Evolutionary conservation across 805 yeast species (phyloP).

Genomic region (Nakazawaea holstii): DNA sequence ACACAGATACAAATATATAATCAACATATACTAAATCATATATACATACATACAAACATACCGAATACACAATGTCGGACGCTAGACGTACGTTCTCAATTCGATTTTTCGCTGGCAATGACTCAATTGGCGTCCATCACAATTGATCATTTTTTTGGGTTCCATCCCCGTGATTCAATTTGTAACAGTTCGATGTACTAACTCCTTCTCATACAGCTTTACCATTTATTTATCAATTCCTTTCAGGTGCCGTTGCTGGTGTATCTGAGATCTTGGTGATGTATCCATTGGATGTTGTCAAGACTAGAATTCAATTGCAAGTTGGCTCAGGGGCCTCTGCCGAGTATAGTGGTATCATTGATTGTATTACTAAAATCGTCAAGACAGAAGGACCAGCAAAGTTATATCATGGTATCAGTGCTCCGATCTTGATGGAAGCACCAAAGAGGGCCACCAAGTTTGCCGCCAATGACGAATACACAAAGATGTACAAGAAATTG

Average conservation of each 20-base stretch:
- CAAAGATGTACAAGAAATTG: slow-evolving; percentile 65
- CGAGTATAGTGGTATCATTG: slow-evolving; percentile 78
- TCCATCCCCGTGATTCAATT: neutral
- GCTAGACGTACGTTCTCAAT: no score
- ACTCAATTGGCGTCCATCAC: no score
- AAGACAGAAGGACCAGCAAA: slow-evolving; percentile 79
- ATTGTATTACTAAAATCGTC: slow-evolving; percentile 78
- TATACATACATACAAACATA: no score
- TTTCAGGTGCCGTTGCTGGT: slow-evolving; percentile 94
- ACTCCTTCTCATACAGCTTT: slow-evolving; percentile 34
- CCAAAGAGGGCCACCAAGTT: slow-evolving; percentile 98
- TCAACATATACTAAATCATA: no score
- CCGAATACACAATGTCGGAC: no score
- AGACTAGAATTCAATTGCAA: slow-evolving; percentile 91
- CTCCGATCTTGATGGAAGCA: slow-evolving; percentile 98
- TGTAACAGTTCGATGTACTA: no score
- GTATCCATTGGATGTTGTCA: slow-evolving; percentile 97
- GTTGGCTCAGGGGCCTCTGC: slow-evolving; percentile 47
- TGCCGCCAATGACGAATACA: slow-evolving; percentile 97
- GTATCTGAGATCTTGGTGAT: slow-evolving; percentile 90
- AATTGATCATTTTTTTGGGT: neutral
- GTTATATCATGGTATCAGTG: slow-evolving; percentile 88
- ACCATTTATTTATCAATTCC: slow-evolving; percentile 89
- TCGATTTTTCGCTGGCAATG: no score
- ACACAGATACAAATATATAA: no score